Evolutionary conservation across 2,329 filamentous ascomycete species (phyloP).

Genomic region (Penicillium brasilianum): DNA sequence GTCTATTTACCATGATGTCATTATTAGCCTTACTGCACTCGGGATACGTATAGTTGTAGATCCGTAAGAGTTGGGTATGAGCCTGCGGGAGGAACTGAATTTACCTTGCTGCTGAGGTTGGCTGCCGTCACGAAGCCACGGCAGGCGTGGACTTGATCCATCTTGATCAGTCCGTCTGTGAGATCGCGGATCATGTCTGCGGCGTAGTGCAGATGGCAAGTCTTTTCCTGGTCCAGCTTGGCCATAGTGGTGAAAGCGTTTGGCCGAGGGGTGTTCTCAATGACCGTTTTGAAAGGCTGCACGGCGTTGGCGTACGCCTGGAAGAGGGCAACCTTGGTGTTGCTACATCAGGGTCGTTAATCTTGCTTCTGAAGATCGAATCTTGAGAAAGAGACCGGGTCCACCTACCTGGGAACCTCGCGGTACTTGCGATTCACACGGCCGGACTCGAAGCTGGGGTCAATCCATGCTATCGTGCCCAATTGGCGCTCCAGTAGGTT

Average conservation of each 20-base stretch:
- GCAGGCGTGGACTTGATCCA: constrained; percentile 42
- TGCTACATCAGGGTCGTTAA: constrained; percentile 43
- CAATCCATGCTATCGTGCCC: constrained; percentile 63
- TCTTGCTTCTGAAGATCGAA: background rate
- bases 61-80: background rate
- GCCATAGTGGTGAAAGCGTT: constrained; percentile 62
- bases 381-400: background rate
- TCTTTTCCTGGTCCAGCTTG: constrained; percentile 60
- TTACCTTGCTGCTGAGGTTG: constrained; percentile 37
- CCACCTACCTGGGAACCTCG: constrained; percentile 60
- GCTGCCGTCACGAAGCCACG: constrained; percentile 43
- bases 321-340: constrained; percentile 67
- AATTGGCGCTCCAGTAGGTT: constrained; percentile 63
- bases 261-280: constrained; percentile 53
- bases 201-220: constrained; percentile 62
- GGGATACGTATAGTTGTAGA: background rate
- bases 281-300: constrained; percentile 58
- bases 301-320: constrained; percentile 61
- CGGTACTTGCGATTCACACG: constrained; percentile 61
- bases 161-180: constrained; percentile 47
- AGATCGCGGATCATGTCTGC: constrained; percentile 60
- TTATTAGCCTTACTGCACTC: constrained; percentile 17
- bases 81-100: constrained; percentile 11
- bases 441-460: constrained; percentile 61
- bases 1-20: constrained; percentile 19